Conservation (phyloP, 148 eudicot genomes). For the Vaccinium macrocarpon region DNA sequence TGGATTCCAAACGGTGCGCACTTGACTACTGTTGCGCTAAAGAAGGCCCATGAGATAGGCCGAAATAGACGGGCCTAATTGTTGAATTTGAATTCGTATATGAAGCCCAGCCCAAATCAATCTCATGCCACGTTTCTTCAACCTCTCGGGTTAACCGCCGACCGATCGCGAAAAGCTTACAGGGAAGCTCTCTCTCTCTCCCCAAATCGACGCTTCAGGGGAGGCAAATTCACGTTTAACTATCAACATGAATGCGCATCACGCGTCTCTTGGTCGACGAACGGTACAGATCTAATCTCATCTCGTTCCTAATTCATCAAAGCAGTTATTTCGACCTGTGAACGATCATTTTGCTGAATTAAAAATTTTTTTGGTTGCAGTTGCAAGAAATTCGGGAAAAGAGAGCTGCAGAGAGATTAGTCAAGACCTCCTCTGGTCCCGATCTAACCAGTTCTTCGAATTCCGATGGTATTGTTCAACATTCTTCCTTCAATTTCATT, state of each 20-base stretch:
- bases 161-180: not conserved
- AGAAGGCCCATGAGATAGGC: not conserved
- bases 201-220: not conserved
- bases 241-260: constrained; percentile 20
- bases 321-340: not conserved
- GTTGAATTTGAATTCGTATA: not conserved
- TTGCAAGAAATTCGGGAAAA: constrained; percentile 85
- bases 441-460: constrained; percentile 62
- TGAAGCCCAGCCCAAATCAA: not conserved
- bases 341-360: not conserved
- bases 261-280: constrained; percentile 33
- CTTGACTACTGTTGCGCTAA: too few relatives aligned
- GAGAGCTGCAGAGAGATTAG: constrained; percentile 82
- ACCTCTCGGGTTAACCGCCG: not conserved
- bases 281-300: constrained; percentile 37
- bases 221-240: not conserved
- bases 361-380: constrained; percentile 20
- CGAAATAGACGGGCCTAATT: not conserved
- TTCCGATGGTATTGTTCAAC: constrained; percentile 36
- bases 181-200: constrained; percentile 4
- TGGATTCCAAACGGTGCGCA: not conserved
- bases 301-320: not conserved
- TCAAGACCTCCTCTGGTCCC: constrained; percentile 74
- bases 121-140: not conserved
- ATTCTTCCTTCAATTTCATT: not conserved